Percentiles rank a stretch among this genome's conserved stretches.
Evolutionary conservation across 176 grass and related monocot species (phyloP).

Genomic region (Ananas comosus): DNA sequence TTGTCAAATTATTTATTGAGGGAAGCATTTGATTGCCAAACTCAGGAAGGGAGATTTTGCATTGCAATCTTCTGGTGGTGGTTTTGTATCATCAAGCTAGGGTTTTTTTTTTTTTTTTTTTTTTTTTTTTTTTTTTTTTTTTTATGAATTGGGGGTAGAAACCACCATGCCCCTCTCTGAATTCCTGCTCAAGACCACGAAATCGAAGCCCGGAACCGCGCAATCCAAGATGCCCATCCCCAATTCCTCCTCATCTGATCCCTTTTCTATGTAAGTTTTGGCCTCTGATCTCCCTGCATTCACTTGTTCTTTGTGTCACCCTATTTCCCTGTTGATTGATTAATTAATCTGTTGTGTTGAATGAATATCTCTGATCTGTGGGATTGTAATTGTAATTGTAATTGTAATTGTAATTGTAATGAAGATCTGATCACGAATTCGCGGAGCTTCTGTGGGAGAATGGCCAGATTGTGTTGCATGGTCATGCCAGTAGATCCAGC

Average conservation of each 20-base stretch:
- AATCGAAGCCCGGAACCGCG: background rate
- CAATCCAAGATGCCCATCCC: background rate
- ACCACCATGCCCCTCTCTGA: background rate
- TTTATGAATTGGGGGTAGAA: background rate
- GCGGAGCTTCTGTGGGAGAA: conserved; percentile 38
- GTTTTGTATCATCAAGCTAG: background rate
- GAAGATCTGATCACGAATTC: conserved; percentile 29
- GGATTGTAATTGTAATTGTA: background rate
- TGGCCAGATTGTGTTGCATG: conserved; percentile 35
- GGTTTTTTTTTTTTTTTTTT: background rate
- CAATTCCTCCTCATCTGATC: background rate
- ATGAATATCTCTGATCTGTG: background rate
- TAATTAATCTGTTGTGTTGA: background rate
- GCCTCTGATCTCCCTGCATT: background rate
- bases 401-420: background rate
- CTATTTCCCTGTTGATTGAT: no score
- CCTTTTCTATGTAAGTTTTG: background rate
- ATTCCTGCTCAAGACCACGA: background rate
- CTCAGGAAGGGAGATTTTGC: background rate
- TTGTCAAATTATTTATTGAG: no score
- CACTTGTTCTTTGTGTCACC: background rate
- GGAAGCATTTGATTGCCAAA: no score
- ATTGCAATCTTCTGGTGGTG: background rate
- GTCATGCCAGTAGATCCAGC: conserved; percentile 1
- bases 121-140: no score